Conservation (phyloP, 306 rosid species). For the Comarum palustre region DNA sequence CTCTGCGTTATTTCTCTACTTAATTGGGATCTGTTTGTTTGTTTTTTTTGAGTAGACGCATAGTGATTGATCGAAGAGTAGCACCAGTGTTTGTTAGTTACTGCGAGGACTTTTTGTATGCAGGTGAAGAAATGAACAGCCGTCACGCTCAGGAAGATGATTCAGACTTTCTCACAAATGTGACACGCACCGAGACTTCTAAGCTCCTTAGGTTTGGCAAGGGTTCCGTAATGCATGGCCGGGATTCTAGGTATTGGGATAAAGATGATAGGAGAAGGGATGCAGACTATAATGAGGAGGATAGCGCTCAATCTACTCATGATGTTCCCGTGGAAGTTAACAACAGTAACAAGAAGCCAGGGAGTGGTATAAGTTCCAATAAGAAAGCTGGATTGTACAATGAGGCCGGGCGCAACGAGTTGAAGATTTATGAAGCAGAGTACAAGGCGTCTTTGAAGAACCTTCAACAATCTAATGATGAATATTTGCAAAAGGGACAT, state of each 20-base stretch:
- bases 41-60: no score
- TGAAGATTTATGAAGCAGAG: constrained; percentile 80
- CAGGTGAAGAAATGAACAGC: constrained; percentile 51
- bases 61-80: no score
- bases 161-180: constrained; percentile 76
- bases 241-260: constrained; percentile 98
- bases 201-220: constrained; percentile 78
- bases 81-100: neutral
- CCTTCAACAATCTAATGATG: constrained; percentile 31
- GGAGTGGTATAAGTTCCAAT: constrained; percentile 27
- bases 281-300: constrained; percentile 70
- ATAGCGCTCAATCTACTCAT: constrained; percentile 27
- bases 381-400: constrained; percentile 79
- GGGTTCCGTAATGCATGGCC: constrained; percentile 63
- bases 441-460: constrained; percentile 82
- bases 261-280: constrained; percentile 95
- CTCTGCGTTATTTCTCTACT: neutral
- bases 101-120: constrained; percentile 5
- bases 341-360: constrained; percentile 32
- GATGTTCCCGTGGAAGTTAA: constrained; percentile 35
- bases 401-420: constrained; percentile 93
- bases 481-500: constrained; percentile 40
- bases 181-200: constrained; percentile 60
- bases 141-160: constrained; percentile 52
- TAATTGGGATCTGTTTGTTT: no score